Evolutionary conservation across 2,329 filamentous ascomycete species (phyloP).

Genomic region (Beauveria bassiana): DNA sequence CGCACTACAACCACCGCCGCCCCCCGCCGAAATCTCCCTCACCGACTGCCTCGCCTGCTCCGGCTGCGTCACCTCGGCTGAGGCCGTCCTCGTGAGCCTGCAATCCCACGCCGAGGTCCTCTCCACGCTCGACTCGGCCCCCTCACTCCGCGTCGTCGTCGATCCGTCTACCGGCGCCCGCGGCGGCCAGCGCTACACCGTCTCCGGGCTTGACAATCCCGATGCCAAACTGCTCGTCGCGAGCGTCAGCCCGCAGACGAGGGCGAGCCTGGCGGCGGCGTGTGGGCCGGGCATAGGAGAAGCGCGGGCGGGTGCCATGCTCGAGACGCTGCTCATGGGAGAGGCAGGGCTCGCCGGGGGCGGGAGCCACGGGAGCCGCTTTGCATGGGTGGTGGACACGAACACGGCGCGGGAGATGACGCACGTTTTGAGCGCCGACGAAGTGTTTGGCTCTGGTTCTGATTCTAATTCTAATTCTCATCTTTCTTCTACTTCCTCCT

Average conservation of each 20-base stretch:
- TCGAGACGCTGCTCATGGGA: slow-evolving; percentile 64
- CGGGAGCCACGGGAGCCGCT: slow-evolving; percentile 62
- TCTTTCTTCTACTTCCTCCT: not conserved
- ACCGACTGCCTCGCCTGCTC: slow-evolving; percentile 97
- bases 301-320: slow-evolving; percentile 69
- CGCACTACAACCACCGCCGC: slow-evolving; percentile 34
- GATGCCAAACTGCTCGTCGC: slow-evolving; percentile 79
- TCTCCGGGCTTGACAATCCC: slow-evolving; percentile 47
- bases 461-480: too few relatives aligned
- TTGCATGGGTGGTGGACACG: slow-evolving; percentile 86
- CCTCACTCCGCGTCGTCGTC: slow-evolving; percentile 37
- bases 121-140: slow-evolving; percentile 64
- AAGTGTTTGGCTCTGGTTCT: slow-evolving; percentile 41
- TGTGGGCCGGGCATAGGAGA: slow-evolving; percentile 66
- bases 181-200: slow-evolving; percentile 20
- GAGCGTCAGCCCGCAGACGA: slow-evolving; percentile 83
- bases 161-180: slow-evolving; percentile 20
- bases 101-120: slow-evolving; percentile 93
- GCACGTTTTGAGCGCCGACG: slow-evolving; percentile 70
- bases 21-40: slow-evolving; percentile 84
- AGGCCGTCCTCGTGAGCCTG: slow-evolving; percentile 90
- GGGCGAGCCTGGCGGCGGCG: slow-evolving; percentile 81
- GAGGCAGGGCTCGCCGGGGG: slow-evolving; percentile 63
- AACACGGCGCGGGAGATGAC: slow-evolving; percentile 75
- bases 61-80: slow-evolving; percentile 93